Evolutionary conservation across 2,329 filamentous ascomycete species (phyloP).

Genomic region (Diaporthe humulicola): DNA sequence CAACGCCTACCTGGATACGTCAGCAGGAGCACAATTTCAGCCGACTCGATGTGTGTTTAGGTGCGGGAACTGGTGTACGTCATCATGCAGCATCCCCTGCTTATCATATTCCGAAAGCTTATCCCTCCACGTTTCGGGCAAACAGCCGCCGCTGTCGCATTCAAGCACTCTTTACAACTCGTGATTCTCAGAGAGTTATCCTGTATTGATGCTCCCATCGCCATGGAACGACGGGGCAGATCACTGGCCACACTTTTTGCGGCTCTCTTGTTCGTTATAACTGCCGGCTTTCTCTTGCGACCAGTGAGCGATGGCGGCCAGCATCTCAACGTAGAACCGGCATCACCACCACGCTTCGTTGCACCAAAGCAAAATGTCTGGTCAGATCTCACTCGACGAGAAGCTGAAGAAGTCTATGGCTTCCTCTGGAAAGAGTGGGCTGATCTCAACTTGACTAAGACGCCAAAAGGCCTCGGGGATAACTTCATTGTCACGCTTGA

Average conservation of each 20-base stretch:
- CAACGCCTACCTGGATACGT: too few relatives aligned
- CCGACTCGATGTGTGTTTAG: too few relatives aligned
- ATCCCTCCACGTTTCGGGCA: not conserved
- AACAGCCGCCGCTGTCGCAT: not conserved
- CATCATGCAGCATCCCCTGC: not conserved
- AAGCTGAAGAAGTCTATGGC: constrained; percentile 58
- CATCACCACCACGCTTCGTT: constrained; percentile 35
- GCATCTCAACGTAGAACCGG: not conserved
- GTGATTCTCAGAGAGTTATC: not conserved
- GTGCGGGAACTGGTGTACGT: not conserved
- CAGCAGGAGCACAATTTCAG: too few relatives aligned
- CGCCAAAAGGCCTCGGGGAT: constrained; percentile 55
- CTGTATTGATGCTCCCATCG: not conserved
- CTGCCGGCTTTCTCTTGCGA: constrained; percentile 8
- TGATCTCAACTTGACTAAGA: constrained; percentile 59
- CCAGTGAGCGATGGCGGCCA: not conserved
- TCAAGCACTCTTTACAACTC: not conserved
- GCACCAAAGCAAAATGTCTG: constrained; percentile 58
- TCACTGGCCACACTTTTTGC: not conserved
- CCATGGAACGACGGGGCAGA: constrained; percentile 30
- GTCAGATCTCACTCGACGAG: constrained; percentile 55
- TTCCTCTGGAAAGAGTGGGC: constrained; percentile 54
- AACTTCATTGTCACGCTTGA: constrained; percentile 63
- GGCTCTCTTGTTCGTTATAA: constrained; percentile 13
- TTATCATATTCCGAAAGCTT: not conserved